phyloP scores from a whole-genome alignment of 176 grass and related monocot species.

The Cenchrus purpureus region DNA sequence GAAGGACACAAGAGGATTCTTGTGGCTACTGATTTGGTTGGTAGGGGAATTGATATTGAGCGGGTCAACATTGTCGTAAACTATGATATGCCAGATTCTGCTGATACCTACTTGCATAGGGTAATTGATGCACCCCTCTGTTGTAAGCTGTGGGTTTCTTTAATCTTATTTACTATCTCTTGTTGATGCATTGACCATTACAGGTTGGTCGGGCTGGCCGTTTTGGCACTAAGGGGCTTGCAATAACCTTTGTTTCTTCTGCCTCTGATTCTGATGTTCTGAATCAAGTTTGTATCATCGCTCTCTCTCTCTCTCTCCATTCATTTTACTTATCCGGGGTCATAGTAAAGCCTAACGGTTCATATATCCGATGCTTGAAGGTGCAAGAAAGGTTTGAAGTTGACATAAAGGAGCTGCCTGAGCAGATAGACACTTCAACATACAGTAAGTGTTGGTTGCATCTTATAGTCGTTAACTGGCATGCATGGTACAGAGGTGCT shows the following conservation, averaged over 20 bases:
- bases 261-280: constrained; percentile 93
- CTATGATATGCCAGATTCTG: constrained; percentile 98
- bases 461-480: background rate
- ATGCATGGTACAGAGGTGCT: background rate
- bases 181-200: background rate
- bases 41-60: constrained; percentile 97
- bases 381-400: constrained; percentile 99
- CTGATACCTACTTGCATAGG: constrained; percentile 98
- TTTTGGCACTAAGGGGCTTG: constrained; percentile 96
- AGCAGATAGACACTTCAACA: constrained; percentile 92
- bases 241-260: constrained; percentile 97
- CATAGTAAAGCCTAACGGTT: constrained; percentile 23
- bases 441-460: constrained; percentile 79
- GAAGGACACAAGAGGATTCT: constrained; percentile 99
- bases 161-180: background rate
- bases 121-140: constrained; percentile 39
- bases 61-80: constrained; percentile 99
- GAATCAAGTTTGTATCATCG: constrained; percentile 62
- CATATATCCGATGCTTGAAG: constrained; percentile 29
- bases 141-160: background rate
- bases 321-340: background rate
- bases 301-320: background rate
- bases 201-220: constrained; percentile 91
- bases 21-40: constrained; percentile 94
- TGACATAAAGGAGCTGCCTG: constrained; percentile 93